A percentile compares a stretch with the other conserved stretches of the same genome.
These are phyloP conservation scores for Flammula alnicola DNA, from an alignment of 1,284 basidiomycete genomes.

Conservation along the genomic window DNA sequence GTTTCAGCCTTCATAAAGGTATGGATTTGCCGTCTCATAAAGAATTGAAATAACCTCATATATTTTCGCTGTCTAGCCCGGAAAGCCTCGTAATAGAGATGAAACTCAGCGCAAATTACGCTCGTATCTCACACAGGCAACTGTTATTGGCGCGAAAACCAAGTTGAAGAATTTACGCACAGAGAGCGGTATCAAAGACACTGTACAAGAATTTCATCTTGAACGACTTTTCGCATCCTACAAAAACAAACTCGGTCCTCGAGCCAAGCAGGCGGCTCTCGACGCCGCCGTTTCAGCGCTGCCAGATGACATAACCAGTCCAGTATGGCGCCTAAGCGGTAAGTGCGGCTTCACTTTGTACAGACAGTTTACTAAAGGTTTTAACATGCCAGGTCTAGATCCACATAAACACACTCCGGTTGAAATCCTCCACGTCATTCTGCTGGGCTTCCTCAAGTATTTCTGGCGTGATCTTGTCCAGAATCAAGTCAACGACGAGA, in stretches of 20 bases:
- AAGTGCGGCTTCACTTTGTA: no score
- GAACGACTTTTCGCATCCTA: constrained; percentile 26
- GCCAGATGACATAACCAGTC: constrained; percentile 21
- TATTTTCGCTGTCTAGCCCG: no score
- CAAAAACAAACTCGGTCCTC: constrained; percentile 15
- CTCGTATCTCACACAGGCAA: constrained; percentile 20
- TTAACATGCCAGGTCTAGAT: constrained; percentile 40
- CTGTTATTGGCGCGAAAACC: constrained; percentile 22
- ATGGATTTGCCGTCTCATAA: no score
- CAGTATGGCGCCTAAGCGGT: constrained; percentile 26
- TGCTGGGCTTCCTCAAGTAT: constrained; percentile 44
- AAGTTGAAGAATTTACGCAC: constrained; percentile 25
- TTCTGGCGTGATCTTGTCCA: constrained; percentile 40
- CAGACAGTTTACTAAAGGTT: no score
- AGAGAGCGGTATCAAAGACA: constrained; percentile 34
- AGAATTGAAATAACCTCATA: no score
- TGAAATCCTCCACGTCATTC: constrained; percentile 41
- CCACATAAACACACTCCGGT: constrained; percentile 41
- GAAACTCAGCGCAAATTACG: no score
- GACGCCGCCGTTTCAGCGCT: constrained; percentile 9
- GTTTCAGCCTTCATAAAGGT: no score
- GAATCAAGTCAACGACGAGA: constrained; percentile 23
- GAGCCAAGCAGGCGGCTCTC: constrained; percentile 19
- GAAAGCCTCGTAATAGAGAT: no score
- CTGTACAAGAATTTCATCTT: constrained; percentile 28